Evolutionary conservation across 345 rosid species (phyloP), one percentile per base, ranked within the genome.

Genomic region (Linum usitatissimum): DNA sequence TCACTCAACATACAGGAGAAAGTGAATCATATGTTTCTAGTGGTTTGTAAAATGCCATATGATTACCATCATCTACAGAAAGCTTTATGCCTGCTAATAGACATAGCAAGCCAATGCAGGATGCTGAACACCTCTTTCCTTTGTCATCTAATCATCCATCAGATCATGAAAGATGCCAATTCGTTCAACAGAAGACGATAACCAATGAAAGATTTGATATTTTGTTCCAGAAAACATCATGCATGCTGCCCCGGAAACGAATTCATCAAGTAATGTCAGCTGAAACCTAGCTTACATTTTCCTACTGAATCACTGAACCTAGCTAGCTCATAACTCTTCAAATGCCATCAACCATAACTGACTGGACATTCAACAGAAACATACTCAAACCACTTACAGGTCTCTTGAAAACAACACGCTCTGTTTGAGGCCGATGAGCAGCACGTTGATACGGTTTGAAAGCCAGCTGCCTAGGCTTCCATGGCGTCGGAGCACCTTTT

Each of bases 381-480:
- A 18, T 23, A 23, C 28, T 23, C 28, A 23, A 23, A 2, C 28
- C 28, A 28, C 59, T 55, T 28, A 55, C 59, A 20, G 30, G 59
- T 55, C 59, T 55, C 30, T 28, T 20, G 7, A 55, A 18, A 55
- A 9, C 28, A 55, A 10, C 30, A 12, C 12, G 59, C 59, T 18
- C 30, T 6, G 59, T 20, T 28, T 55, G 59, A 28, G 12, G 12
- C 59, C 30, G 23, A 12, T 55, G 30, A 55, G 30, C 30, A 18
- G 30, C 59, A 34, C 6, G 38, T 45, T 45, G 51, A 28, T 55
- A 55, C 14, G 14, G 30, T 30, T 28, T 19, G 59, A 55, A 55
- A 20, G 59, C 59, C 59, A 55, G 59, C 59, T 55, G 59, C 59
- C 59, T 55, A 28, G 59, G 59, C 59, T 14, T 18, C 59, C 59